Percentiles rank a stretch among this genome's conserved stretches.
Conservation (phyloP, 2,329 filamentous ascomycete genomes). For the Hypoxylon rubiginosum region DNA sequence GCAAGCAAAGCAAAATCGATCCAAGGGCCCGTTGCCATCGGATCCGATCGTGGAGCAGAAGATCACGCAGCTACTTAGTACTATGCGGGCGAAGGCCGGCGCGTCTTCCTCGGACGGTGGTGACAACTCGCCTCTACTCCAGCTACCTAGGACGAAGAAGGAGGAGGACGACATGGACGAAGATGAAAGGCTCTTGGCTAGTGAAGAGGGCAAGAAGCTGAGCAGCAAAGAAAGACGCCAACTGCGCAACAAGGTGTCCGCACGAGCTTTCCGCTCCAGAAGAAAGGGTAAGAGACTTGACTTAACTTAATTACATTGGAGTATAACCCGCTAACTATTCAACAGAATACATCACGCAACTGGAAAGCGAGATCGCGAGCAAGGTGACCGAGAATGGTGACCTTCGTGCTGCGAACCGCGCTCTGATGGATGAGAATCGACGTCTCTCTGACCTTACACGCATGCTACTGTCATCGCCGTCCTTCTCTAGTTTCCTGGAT, state of each 20-base stretch:
- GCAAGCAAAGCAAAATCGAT: conserved; percentile 55
- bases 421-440: conserved; percentile 86
- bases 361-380: conserved; percentile 87
- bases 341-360: conserved; percentile 94
- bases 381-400: conserved; percentile 88
- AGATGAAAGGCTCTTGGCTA: conserved; percentile 76
- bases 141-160: conserved; percentile 83
- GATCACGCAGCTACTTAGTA: conserved; percentile 91
- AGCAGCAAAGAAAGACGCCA: conserved; percentile 97
- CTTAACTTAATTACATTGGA: conserved; percentile 22
- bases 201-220: conserved; percentile 99
- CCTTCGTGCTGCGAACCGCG: conserved; percentile 83
- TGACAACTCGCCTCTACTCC: conserved; percentile 67
- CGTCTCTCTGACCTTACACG: conserved; percentile 82
- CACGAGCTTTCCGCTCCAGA: conserved; percentile 95
- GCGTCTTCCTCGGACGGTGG: conserved; percentile 64
- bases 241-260: conserved; percentile 98
- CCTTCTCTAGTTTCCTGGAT: conserved; percentile 85
- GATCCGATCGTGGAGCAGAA: conserved; percentile 89
- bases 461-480: conserved; percentile 83
- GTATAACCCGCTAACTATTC: conserved; percentile 62
- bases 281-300: conserved; percentile 82
- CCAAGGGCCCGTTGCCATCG: conserved; percentile 65
- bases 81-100: conserved; percentile 82
- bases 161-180: conserved; percentile 99